phyloP scores from a whole-genome alignment of 1,284 basidiomycete genomes.

The Cryptococcus sp. region DNA sequence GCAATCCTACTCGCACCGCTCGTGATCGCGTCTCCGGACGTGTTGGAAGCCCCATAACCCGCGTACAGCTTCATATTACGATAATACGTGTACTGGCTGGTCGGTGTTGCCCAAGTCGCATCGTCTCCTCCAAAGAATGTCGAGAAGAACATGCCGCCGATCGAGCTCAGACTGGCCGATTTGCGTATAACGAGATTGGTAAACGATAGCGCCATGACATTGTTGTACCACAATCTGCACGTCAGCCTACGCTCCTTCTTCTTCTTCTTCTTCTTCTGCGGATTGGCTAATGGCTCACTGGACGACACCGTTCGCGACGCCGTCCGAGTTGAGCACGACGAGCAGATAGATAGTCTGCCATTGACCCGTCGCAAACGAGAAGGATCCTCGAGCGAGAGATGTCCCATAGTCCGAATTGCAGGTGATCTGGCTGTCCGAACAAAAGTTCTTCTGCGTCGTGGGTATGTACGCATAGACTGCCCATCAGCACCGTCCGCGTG shows the following conservation, averaged over 20 bases:
- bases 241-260: background rate
- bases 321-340: conserved; percentile 42
- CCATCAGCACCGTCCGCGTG: background rate
- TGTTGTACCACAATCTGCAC: conserved; percentile 41
- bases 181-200: conserved; percentile 40
- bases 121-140: conserved; percentile 48
- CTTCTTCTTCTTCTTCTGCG: no score
- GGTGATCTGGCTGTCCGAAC: conserved; percentile 28
- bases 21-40: conserved; percentile 13
- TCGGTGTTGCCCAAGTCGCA: conserved; percentile 39
- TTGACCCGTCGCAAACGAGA: conserved; percentile 36
- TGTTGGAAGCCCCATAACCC: conserved; percentile 28
- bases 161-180: conserved; percentile 21
- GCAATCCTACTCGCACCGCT: background rate
- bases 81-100: conserved; percentile 41
- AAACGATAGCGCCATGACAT: conserved; percentile 36
- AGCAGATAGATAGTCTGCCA: conserved; percentile 45
- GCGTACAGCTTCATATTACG: conserved; percentile 39
- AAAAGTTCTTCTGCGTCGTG: conserved; percentile 28
- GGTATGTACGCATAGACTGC: conserved; percentile 48
- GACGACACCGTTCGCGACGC: conserved; percentile 37
- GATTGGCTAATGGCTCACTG: conserved; percentile 18
- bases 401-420: conserved; percentile 47
- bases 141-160: conserved; percentile 45
- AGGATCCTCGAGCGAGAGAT: conserved; percentile 42